Percentiles rank a stretch among this genome's conserved stretches.
phyloP scores from a whole-genome alignment of 768 basidiomycete genomes.

The Amanita inopinata region DNA sequence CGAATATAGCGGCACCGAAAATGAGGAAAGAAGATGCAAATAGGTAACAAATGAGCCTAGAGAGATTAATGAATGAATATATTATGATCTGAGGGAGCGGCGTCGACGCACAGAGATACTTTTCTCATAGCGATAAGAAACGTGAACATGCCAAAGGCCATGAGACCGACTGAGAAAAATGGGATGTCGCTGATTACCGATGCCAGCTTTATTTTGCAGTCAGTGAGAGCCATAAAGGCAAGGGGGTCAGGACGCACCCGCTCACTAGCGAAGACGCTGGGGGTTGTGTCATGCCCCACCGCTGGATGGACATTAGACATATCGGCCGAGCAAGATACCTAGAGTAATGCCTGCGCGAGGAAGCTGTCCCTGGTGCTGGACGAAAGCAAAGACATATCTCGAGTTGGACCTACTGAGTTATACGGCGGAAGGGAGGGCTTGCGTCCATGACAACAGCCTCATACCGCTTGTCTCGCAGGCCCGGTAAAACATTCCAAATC shows the following conservation, averaged over 20 bases:
- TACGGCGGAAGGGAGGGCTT: not conserved
- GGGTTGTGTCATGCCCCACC: no score
- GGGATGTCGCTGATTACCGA: conserved; percentile 56
- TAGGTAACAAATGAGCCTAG: conserved; percentile 40
- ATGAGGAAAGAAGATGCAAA: conserved; percentile 48
- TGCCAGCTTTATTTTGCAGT: conserved; percentile 35
- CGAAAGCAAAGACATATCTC: no score
- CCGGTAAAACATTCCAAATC: no score
- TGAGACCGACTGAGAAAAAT: conserved; percentile 54
- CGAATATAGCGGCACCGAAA: conserved; percentile 54
- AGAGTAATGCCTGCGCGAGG: no score
- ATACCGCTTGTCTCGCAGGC: no score
- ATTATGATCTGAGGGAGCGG: not conserved
- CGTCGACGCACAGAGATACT: conserved; percentile 35
- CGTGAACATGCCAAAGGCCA: conserved; percentile 49
- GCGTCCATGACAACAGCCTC: not conserved
- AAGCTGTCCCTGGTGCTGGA: no score
- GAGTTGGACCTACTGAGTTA: no score
- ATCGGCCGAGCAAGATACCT: no score
- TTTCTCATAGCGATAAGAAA: conserved; percentile 47
- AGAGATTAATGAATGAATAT: conserved; percentile 6
- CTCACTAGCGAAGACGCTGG: no score
- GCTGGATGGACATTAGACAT: no score
- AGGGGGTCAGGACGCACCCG: no score
- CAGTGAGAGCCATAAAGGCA: no score